Base-by-base conservation (phyloP, 305 asterid genomes). In the Rubia occidens region DNA sequence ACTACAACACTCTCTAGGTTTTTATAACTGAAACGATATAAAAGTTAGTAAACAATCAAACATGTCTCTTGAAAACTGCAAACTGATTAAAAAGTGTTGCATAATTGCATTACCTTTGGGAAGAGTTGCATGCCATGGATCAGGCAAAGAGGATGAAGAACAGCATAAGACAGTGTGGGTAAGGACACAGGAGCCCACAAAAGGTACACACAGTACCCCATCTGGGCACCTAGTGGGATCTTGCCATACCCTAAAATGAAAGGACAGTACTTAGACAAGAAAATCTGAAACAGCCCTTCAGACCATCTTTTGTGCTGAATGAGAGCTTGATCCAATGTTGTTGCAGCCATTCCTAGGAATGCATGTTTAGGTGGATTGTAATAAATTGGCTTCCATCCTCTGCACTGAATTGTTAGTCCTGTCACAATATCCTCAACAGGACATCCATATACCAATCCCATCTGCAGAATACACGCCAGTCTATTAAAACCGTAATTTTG, bases 281-380 rank as follows among this genome's bases (percentile, higher is more conserved):
- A 89, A 54, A 88, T 84, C 75, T 88, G 95, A 64, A 89, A 87
- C 84, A 86, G 32, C 51, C 98, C 98, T 65, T 85, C 93, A 7
- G 83, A 76, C 98, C 98, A 92, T 78, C 98, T 88, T 76, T 86
- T 85, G 80, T 56, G 80, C 80, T 92, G 98, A 67, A 92, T 75
- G 40, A 92, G 89, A 26, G 86, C 79, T 42, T 78, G 66, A n/a
- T 86, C 90, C 58, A 92, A 78, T 59, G 83, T 81, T 51, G 82
- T 79, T 6, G 96, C 89, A 60, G 86, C 86, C 60, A 85, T 60
- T 6, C 98, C 98, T 59, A 76, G 29, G 78, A 92, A 92, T 6
- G 88, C 93, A 9, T 60, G 18, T 81, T 79, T 89, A 11, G 32
- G 69, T 14, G 96, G 98, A 45, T 84, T 75, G 78, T 82, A 84